These are phyloP conservation scores for Penicillium sp. DNA, from an alignment of 2,329 filamentous ascomycete species.

Conservation along the genomic window DNA sequence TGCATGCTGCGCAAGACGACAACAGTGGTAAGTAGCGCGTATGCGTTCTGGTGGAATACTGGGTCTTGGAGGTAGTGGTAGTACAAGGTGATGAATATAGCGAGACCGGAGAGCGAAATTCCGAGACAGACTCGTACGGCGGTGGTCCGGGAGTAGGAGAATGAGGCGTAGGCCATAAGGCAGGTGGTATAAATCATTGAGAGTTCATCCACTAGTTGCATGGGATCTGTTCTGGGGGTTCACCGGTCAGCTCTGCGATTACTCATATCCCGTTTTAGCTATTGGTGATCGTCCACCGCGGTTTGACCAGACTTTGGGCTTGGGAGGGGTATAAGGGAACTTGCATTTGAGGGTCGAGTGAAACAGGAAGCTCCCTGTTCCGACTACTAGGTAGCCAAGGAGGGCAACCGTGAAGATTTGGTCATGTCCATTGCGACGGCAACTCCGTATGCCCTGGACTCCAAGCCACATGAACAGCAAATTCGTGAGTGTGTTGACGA, in stretches of 20 bases:
- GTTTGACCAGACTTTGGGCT: background rate
- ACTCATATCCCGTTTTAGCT: background rate
- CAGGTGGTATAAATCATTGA: constrained; percentile 72
- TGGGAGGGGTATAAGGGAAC: constrained; percentile 18
- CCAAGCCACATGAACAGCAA: constrained; percentile 77
- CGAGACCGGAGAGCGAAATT: constrained; percentile 54
- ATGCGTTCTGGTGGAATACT: constrained; percentile 77
- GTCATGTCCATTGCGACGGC: constrained; percentile 69
- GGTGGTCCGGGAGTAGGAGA: constrained; percentile 63
- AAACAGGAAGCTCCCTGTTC: constrained; percentile 61
- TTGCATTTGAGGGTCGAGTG: constrained; percentile 63
- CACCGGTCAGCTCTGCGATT: constrained; percentile 18
- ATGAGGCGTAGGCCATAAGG: constrained; percentile 70
- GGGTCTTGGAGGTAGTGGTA: constrained; percentile 83
- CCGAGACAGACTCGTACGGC: constrained; percentile 56
- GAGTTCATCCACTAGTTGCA: constrained; percentile 69
- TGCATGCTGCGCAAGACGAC: constrained; percentile 73
- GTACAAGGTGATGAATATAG: constrained; percentile 71
- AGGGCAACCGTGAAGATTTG: constrained; percentile 70
- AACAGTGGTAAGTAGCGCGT: constrained; percentile 67
- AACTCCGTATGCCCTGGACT: constrained; percentile 70
- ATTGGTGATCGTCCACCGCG: background rate
- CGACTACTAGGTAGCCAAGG: constrained; percentile 60
- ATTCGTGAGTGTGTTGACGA: constrained; percentile 80
- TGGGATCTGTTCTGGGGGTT: constrained; percentile 53